These are phyloP conservation scores for Danielozyma ontarioensis DNA, from an alignment of 805 yeast species.

Conservation along the genomic window DNA sequence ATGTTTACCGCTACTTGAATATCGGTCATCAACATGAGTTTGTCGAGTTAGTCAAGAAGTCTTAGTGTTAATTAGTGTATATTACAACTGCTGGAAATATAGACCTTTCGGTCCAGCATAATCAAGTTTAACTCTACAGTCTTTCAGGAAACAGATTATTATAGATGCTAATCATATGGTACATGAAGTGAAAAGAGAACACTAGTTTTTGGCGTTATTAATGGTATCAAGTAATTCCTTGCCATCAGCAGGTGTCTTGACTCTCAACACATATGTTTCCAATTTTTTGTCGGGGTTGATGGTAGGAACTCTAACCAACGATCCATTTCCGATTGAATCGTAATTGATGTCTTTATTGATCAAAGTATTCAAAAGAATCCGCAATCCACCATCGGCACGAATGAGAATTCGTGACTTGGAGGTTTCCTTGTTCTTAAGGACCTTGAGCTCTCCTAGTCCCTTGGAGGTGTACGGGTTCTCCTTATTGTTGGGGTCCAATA, in stretches of 20 bases:
- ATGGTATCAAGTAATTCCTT: conserved; percentile 38
- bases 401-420: conserved; percentile 66
- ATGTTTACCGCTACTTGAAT: conserved; percentile 30
- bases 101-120: no score
- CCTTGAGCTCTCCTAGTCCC: conserved; percentile 81
- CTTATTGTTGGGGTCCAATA: conserved; percentile 48
- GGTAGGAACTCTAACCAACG: conserved; percentile 62
- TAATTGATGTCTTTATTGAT: conserved; percentile 57
- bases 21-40: conserved; percentile 50
- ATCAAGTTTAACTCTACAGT: not conserved
- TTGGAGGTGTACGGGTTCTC: conserved; percentile 48
- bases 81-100: not conserved
- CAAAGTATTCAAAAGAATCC: conserved; percentile 68
- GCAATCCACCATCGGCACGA: conserved; percentile 84
- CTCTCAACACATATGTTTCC: conserved; percentile 65
- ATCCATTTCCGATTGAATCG: conserved; percentile 57
- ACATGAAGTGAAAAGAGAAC: not conserved
- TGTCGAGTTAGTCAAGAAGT: conserved; percentile 27
- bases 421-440: conserved; percentile 57
- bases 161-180: not conserved
- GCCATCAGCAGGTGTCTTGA: conserved; percentile 73
- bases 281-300: conserved; percentile 49
- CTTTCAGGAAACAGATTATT: conserved; percentile 1
- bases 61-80: not conserved
- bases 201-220: conserved; percentile 19